Conservation (phyloP, 2,329 filamentous ascomycete genomes). For the Alternaria dauci region DNA sequence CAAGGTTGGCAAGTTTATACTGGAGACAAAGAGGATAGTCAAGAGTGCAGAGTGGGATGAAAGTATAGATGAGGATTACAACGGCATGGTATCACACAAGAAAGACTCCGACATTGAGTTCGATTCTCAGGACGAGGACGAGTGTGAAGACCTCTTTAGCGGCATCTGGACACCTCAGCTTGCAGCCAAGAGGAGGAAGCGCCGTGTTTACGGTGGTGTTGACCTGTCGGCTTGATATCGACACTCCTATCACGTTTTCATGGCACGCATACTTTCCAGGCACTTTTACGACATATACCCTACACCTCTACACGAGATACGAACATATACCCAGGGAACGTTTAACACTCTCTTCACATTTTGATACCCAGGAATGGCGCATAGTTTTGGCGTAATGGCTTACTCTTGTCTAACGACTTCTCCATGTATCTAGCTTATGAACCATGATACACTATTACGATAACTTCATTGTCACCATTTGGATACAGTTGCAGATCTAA, state of each 20-base stretch:
- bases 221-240: background rate
- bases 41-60: conserved; percentile 63
- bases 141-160: conserved; percentile 71
- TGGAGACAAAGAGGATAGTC: conserved; percentile 67
- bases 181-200: conserved; percentile 54
- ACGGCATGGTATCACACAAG: background rate
- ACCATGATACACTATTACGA: background rate
- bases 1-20: conserved; percentile 72
- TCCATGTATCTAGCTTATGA: background rate
- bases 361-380: background rate
- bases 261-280: background rate
- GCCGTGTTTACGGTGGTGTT: conserved; percentile 4
- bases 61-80: conserved; percentile 37
- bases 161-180: conserved; percentile 67
- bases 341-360: background rate
- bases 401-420: background rate
- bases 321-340: background rate
- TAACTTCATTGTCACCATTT: background rate
- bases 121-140: conserved; percentile 71
- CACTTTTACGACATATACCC: background rate
- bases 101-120: conserved; percentile 61
- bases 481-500: background rate
- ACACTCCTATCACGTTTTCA: background rate
- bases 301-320: background rate
- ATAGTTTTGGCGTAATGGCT: background rate